Conservation (phyloP, 805 yeast species). For the Isabelozyma rhagii region DNA sequence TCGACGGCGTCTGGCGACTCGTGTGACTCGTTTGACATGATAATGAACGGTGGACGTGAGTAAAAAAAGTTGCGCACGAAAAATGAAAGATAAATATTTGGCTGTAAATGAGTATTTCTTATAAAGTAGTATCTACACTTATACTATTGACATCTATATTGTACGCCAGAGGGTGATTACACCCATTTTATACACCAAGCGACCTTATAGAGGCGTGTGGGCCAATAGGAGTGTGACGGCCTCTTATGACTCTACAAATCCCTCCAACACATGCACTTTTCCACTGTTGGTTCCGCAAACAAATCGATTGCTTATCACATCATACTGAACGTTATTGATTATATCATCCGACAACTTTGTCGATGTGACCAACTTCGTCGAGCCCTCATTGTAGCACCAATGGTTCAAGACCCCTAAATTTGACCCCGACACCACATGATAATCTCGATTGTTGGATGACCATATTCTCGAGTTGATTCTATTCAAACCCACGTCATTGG, state of each 20-base stretch:
- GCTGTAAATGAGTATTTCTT: no score
- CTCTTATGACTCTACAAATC: no score
- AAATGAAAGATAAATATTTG: no score
- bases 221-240: no score
- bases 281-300: neutral
- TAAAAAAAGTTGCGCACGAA: neutral
- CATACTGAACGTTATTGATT: neutral
- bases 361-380: neutral
- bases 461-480: neutral
- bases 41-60: neutral
- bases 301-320: neutral
- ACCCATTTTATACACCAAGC: no score
- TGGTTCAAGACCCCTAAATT: neutral
- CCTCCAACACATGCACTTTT: neutral
- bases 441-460: neutral
- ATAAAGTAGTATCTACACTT: no score
- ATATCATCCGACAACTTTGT: neutral
- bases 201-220: no score
- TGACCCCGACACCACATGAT: neutral
- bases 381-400: neutral
- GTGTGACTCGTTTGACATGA: neutral
- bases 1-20: neutral
- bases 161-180: no score
- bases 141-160: no score
- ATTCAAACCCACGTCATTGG: neutral